Base-by-base conservation (phyloP, 768 basidiomycete species). In the Pleurotus giganteus region DNA sequence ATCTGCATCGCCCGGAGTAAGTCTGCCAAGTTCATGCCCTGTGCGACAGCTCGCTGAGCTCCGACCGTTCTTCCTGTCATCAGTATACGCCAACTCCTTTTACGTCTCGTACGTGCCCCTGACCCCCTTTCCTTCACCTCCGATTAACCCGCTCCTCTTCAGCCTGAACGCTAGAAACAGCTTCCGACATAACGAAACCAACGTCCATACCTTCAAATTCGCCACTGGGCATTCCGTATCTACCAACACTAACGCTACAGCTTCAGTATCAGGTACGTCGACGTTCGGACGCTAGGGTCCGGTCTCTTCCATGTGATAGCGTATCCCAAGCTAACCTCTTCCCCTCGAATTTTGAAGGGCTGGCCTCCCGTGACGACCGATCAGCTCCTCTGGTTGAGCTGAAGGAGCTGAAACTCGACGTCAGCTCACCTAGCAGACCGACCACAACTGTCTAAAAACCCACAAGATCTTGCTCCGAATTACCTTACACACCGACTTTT, bases 151-250 rank as follows among this genome's bases (percentile, higher is more conserved):
- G 13, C 19, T 11, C 19, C 12, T 26, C 23, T 9, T 21, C 49
- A 51, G 49, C 49, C 49, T 51, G 32, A 51, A 51, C 31, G 49
- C 49, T 24, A 34, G 49, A 37, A 51, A 51, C 49, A 36, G 49
- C 26, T 19, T 51, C 31, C 31, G 49, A 19, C 49, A 51, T 37
- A 37, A 51, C 31, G 49, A 51, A 37, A 51, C 49, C 13, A 51
- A 51, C 34, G 49, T 36, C 31, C 49, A 51, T 21, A 51, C 49
- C 11, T 51, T 51, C 34, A 51, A 51, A 37, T 51, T 51, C 49
- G 49, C 49, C 4, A 17, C 49, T 15, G 9, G 34, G 9, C 13
- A 37, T n/a, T 36, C 23, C 11, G 19, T 11, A 11, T 36, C 39
- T 3, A 17, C 39, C 39, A 41, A 41, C 19, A 37, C 31, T 32